These are phyloP conservation scores for Agrostemma githago DNA, from an alignment of 148 eudicot genomes.

Conservation along the genomic window DNA sequence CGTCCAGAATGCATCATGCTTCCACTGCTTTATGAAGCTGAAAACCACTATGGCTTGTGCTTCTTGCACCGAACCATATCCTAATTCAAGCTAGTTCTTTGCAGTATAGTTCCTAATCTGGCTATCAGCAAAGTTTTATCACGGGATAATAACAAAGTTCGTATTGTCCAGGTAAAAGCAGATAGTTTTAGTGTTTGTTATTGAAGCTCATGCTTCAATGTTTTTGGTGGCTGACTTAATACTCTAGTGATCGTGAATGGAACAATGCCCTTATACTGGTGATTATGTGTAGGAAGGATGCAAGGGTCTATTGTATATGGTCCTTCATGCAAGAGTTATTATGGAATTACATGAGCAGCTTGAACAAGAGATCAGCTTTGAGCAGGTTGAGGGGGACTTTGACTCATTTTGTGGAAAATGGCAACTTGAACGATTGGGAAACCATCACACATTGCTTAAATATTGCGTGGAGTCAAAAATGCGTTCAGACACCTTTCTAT, in stretches of 20 bases:
- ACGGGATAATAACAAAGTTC: slow-evolving; percentile 89
- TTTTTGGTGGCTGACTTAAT: not conserved
- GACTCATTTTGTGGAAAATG: slow-evolving; percentile 87
- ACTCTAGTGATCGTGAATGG: not conserved
- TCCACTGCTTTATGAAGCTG: not conserved
- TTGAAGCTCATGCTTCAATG: not conserved
- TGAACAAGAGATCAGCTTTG: slow-evolving; percentile 81
- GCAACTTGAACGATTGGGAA: slow-evolving; percentile 89
- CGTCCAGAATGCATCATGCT: not conserved
- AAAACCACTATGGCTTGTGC: not conserved
- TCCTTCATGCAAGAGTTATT: slow-evolving; percentile 91
- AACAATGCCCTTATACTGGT: not conserved
- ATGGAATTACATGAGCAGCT: slow-evolving; percentile 80
- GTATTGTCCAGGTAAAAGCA: slow-evolving; percentile 69
- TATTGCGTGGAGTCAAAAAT: slow-evolving; percentile 94
- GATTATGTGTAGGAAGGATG: slow-evolving; percentile 80
- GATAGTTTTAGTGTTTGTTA: not conserved
- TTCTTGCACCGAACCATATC: not conserved
- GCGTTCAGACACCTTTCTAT: slow-evolving; percentile 75
- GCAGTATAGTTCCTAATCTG: slow-evolving; percentile 95
- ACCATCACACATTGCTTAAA: slow-evolving; percentile 84
- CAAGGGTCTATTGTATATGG: slow-evolving; percentile 95
- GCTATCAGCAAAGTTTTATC: slow-evolving; percentile 88
- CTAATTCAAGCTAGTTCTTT: slow-evolving; percentile 20
- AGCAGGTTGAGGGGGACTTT: slow-evolving; percentile 96